Conservation (phyloP, 768 basidiomycete genomes). For the Pilatotrama ljubarskyi region DNA sequence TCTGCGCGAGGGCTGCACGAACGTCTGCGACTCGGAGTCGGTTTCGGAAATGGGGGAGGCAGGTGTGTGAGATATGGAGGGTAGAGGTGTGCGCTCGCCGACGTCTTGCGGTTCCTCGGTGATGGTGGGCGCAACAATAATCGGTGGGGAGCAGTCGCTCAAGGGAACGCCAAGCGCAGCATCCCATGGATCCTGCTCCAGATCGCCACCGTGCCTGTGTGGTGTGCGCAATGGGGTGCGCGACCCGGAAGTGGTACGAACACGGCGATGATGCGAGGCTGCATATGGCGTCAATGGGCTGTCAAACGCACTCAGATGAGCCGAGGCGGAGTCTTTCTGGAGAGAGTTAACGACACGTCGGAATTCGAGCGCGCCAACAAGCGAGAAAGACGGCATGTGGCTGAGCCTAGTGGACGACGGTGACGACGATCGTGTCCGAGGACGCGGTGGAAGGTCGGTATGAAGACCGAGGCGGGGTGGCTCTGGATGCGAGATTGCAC, state of each 20-base stretch:
- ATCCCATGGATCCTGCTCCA: conserved; percentile 51
- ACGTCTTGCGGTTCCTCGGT: conserved; percentile 3
- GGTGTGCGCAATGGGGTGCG: conserved; percentile 30
- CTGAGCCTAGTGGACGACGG: conserved; percentile 42
- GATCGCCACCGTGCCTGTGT: conserved; percentile 5
- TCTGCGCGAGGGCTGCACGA: conserved; percentile 40
- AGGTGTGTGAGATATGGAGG: conserved; percentile 60
- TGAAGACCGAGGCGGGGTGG: conserved; percentile 40
- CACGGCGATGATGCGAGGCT: neutral
- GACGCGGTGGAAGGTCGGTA: conserved; percentile 42
- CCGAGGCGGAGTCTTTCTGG: conserved; percentile 61
- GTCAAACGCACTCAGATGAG: conserved; percentile 65
- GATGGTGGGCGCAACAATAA: conserved; percentile 32
- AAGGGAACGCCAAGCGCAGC: conserved; percentile 50
- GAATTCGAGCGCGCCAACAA: conserved; percentile 95
- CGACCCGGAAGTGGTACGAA: conserved; percentile 36
- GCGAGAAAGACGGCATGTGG: conserved; percentile 81
- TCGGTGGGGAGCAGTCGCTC: conserved; percentile 47
- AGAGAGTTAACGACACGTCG: conserved; percentile 85
- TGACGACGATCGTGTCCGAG: conserved; percentile 53
- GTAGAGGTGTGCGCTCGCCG: conserved; percentile 28
- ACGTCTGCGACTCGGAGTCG: conserved; percentile 47
- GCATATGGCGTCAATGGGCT: conserved; percentile 63
- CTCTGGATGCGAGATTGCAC: conserved; percentile 39
- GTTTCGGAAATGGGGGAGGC: conserved; percentile 45